Conservation (phyloP, 2,329 filamentous ascomycete genomes). For the Apiospora arundinis region DNA sequence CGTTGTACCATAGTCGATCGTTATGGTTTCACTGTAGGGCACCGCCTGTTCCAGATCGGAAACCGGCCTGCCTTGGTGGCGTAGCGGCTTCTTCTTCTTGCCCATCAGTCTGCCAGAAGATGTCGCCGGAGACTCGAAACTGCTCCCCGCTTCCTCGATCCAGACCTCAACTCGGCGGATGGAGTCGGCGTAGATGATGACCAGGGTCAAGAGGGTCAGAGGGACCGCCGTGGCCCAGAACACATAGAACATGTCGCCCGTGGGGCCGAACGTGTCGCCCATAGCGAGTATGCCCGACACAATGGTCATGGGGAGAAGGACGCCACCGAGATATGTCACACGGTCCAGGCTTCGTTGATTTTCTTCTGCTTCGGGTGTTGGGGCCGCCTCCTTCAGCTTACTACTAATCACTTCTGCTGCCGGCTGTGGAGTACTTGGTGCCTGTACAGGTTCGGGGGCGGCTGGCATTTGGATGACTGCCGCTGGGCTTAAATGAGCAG, state of each 20-base stretch:
- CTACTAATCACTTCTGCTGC: background rate
- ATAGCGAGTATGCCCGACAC: slow-evolving; percentile 56
- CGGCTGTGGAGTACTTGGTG: background rate
- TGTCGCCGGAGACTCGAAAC: background rate
- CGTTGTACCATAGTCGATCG: slow-evolving; percentile 24
- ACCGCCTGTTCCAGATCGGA: slow-evolving; percentile 29
- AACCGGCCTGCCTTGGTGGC: background rate
- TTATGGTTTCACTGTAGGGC: slow-evolving; percentile 27
- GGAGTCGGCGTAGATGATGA: slow-evolving; percentile 56
- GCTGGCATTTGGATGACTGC: slow-evolving; percentile 23
- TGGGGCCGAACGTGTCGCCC: slow-evolving; percentile 51
- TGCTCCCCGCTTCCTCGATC: slow-evolving; percentile 43
- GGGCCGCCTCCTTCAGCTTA: slow-evolving; percentile 15
- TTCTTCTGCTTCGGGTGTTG: slow-evolving; percentile 31
- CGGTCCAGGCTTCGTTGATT: slow-evolving; percentile 52
- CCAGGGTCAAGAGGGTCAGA: slow-evolving; percentile 45
- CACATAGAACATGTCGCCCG: slow-evolving; percentile 51
- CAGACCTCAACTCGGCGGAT: slow-evolving; percentile 54
- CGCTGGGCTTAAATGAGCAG: slow-evolving; percentile 28
- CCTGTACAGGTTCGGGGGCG: slow-evolving; percentile 1
- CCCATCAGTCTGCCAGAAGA: background rate
- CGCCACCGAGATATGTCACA: slow-evolving; percentile 56
- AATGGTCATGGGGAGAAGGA: slow-evolving; percentile 55
- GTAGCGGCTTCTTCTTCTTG: background rate
- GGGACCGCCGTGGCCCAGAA: slow-evolving; percentile 54